These are phyloP conservation scores for Gossypium gossypioides DNA, from an alignment of 441 rosid genomes.

Conservation along the genomic window DNA sequence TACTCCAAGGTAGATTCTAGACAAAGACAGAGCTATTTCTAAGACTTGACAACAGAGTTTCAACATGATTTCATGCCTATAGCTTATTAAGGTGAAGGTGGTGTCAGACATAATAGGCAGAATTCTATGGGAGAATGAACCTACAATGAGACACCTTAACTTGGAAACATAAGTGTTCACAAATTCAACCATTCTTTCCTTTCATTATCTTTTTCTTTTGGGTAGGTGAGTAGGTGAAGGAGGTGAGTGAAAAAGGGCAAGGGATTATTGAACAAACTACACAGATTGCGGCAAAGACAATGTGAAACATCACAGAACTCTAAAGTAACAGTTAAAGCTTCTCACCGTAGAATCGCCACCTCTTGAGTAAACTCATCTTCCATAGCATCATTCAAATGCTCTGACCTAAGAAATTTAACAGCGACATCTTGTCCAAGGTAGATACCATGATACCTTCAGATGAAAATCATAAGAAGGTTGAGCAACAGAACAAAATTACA, in stretches of 20 bases:
- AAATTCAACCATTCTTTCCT: background rate
- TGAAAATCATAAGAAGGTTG: constrained; percentile 14
- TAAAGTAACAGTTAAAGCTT: constrained; percentile 10
- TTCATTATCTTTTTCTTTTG: background rate
- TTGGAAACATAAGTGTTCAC: background rate
- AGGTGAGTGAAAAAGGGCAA: background rate
- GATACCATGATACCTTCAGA: constrained; percentile 47
- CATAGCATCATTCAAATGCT: constrained; percentile 42
- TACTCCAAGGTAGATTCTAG: constrained; percentile 1
- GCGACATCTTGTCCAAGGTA: constrained; percentile 73
- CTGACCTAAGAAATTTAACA: constrained; percentile 55
- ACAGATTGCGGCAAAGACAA: background rate
- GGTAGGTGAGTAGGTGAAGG: background rate
- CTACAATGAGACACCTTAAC: background rate
- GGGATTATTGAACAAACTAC: background rate
- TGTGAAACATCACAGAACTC: background rate
- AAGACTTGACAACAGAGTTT: background rate
- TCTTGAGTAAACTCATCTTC: constrained; percentile 62
- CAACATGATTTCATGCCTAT: background rate
- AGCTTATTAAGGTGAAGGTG: background rate
- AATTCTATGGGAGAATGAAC: background rate
- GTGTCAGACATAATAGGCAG: background rate
- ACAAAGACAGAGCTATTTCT: background rate
- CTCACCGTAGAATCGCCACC: constrained; percentile 58
- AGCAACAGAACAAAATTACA: constrained; percentile 8